Evolutionary conservation across 164 flowering plant species (phyloP).

Genomic region (Tetracentron sinense): DNA sequence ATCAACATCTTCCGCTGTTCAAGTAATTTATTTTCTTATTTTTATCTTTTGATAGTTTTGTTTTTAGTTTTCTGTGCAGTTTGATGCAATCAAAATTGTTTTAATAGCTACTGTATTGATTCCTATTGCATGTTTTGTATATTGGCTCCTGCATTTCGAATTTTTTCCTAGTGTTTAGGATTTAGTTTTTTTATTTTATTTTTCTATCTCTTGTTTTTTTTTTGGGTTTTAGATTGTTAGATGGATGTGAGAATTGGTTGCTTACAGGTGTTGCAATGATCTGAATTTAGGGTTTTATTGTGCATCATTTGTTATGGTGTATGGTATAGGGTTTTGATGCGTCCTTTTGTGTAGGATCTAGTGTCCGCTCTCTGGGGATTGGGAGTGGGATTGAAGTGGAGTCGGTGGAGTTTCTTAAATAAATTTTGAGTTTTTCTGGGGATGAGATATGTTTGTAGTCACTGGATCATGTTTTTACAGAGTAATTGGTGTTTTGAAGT

Average conservation of each 20-base stretch:
- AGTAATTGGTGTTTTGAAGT: too few relatives aligned
- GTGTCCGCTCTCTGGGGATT: not conserved
- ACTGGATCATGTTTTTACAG: not conserved
- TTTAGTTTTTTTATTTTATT: not conserved
- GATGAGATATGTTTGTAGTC: not conserved
- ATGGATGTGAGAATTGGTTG: not conserved
- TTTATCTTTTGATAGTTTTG: not conserved
- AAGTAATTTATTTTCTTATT: constrained; percentile 15
- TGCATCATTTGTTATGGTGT: not conserved
- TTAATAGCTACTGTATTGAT: not conserved
- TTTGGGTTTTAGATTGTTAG: not conserved
- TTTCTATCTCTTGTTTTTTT: not conserved
- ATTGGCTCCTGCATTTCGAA: not conserved
- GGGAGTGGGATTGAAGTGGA: not conserved
- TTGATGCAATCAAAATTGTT: not conserved
- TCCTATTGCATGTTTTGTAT: not conserved
- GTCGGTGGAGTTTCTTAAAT: not conserved
- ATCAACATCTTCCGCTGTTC: constrained; percentile 27
- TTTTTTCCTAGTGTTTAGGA: too few relatives aligned
- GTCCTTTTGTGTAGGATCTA: not conserved
- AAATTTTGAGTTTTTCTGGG: not conserved
- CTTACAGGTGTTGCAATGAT: not conserved
- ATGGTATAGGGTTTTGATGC: not conserved
- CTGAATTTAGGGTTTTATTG: not conserved
- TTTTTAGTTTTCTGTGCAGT: not conserved